Conservation (phyloP, 176 grass and related monocot genomes). For the Phoenix roebelenii region DNA sequence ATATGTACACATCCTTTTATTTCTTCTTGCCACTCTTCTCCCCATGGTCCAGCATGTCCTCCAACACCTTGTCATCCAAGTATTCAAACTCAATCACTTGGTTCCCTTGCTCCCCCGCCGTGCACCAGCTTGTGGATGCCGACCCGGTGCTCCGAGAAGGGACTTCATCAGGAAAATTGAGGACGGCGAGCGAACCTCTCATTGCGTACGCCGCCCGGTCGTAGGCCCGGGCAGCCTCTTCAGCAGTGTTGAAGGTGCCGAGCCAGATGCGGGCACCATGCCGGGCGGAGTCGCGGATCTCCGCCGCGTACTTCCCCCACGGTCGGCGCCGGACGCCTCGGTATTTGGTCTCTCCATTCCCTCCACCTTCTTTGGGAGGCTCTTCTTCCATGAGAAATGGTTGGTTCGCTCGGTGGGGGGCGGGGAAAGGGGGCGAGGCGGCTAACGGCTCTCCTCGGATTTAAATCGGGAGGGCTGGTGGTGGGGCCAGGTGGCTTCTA, state of each 20-base stretch:
- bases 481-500: too few species aligned
- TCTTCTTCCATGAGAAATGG: constrained; percentile 2
- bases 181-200: constrained; percentile 57
- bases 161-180: constrained; percentile 69
- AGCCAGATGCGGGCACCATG: constrained; percentile 75
- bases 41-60: constrained; percentile 45
- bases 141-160: not conserved
- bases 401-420: too few species aligned
- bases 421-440: too few species aligned
- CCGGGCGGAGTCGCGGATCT: constrained; percentile 74
- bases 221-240: constrained; percentile 69
- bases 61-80: constrained; percentile 60
- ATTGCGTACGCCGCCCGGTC: constrained; percentile 71
- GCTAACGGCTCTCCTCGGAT: too few species aligned
- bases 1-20: not conserved
- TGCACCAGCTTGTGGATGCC: constrained; percentile 3
- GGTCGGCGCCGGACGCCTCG: constrained; percentile 57
- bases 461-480: too few species aligned
- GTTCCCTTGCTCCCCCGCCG: not conserved
- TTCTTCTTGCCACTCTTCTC: constrained; percentile 33
- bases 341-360: constrained; percentile 46
- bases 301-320: constrained; percentile 76
- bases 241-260: constrained; percentile 70
- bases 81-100: constrained; percentile 64
- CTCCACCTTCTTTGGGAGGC: constrained; percentile 2